Evolutionary conservation across 345 rosid species (phyloP).

Genomic region (Euphorbia peplus): DNA sequence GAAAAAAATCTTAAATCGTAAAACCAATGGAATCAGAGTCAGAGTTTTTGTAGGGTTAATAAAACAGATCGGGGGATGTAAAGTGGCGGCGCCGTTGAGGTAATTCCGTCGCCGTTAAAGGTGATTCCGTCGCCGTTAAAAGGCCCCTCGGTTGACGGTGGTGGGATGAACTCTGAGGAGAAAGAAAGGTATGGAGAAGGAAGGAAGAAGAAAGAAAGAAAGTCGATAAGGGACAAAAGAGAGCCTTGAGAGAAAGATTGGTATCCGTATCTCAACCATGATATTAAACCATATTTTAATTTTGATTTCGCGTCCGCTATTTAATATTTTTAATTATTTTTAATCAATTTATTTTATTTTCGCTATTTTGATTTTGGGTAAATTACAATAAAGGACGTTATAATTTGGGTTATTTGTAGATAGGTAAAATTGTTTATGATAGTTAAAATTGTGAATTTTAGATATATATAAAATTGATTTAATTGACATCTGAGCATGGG

Average conservation of each 20-base stretch:
- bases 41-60: background rate
- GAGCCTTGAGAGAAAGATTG: slow-evolving; percentile 27
- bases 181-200: slow-evolving; percentile 5
- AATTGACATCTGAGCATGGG: no score
- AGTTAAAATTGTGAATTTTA: no score
- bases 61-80: slow-evolving; percentile 2
- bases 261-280: slow-evolving; percentile 38
- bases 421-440: no score
- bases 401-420: no score
- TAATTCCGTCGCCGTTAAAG: no score
- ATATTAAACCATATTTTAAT: slow-evolving; percentile 40
- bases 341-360: no score
- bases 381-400: no score
- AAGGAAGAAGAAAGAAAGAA: slow-evolving; percentile 31
- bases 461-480: no score
- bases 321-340: no score
- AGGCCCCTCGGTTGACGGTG: slow-evolving; percentile 26
- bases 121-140: no score
- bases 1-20: background rate
- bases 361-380: no score
- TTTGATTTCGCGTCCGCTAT: slow-evolving; percentile 43
- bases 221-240: slow-evolving; percentile 49
- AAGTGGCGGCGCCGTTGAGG: background rate
- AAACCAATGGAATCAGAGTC: background rate
- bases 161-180: slow-evolving; percentile 18